Base-by-base conservation (phyloP, 176 grass and related monocot species). In the Eleusine coracana region DNA sequence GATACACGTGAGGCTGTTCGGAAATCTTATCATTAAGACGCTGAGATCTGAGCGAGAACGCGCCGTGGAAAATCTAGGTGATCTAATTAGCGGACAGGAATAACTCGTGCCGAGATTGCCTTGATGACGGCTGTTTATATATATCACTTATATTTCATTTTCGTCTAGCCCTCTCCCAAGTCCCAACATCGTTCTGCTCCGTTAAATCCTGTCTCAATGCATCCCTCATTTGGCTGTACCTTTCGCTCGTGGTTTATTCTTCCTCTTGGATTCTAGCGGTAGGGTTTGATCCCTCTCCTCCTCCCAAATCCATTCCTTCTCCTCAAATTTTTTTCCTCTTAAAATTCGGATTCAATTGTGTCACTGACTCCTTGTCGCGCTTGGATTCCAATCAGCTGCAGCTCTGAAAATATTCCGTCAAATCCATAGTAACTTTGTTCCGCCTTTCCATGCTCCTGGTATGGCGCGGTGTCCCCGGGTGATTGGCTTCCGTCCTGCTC, bases 381-480 rank as follows among this genome's bases (percentile, higher is more conserved):
- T 46, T 78, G 31, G 74, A 77, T 71, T 63, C 40, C 10, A 48
- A 56, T 67, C 68, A 56, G 52, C 18, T 20, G 37, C 76, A 6
- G 76, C 46, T 71, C 25, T 71, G 65, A 52, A 51, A 55, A 80
- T 80, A 79, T 89, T 84, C 75, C 70, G 48, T 7, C 62, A 13
- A 77, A 66, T 73, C 73, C 73, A 86, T 78, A 86, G 16, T 58
- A 80, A 45, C 44, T 28, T 36, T 55, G 52, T 51, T 8, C 42
- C 34, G 3, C 44, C 11, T 41, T 34, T 31, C 21, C 28, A 65
- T 17, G 72, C 54, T 55, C 55, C 66, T 62, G 11, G 54, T 17
- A 70, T 77, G 42, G 13, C 23, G 18, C 38, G 16, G 66, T 83
- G 86, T 82, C 23, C 45, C 36, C 80, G 0, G 55, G 54, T 55